Conservation (phyloP, 495 filamentous ascomycete genomes). For the Cryomyces minteri region DNA sequence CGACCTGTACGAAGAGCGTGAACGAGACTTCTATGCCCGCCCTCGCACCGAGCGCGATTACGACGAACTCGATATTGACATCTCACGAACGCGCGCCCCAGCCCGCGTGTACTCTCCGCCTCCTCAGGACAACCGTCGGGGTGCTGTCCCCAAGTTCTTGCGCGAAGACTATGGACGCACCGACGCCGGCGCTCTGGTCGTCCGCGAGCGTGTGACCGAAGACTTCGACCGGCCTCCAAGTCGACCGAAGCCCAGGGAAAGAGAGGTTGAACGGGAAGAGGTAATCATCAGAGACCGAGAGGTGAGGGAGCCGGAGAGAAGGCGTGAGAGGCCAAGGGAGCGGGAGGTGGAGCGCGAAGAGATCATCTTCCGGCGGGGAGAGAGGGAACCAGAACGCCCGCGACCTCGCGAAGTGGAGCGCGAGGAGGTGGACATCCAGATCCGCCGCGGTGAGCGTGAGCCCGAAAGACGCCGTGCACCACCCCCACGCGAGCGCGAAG, state of each 20-base stretch:
- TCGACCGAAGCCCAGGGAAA: constrained; percentile 9
- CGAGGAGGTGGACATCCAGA: constrained; percentile 9
- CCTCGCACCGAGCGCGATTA: constrained; percentile 14
- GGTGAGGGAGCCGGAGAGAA: constrained; percentile 2
- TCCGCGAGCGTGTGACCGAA: constrained; percentile 20
- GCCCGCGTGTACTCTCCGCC: not conserved
- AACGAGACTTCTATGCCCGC: constrained; percentile 24
- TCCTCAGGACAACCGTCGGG: constrained; percentile 4
- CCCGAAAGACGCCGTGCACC: constrained; percentile 1
- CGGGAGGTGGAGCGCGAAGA: constrained; percentile 17
- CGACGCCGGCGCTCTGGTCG: constrained; percentile 26
- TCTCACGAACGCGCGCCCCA: constrained; percentile 5
- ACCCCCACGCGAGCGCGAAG: not conserved
- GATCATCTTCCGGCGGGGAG: constrained; percentile 6
- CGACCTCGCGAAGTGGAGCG: not conserved
- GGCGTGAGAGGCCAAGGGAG: constrained; percentile 10
- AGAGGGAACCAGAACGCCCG: not conserved
- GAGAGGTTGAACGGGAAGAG: constrained; percentile 14
- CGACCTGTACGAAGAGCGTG: constrained; percentile 27
- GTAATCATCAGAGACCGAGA: constrained; percentile 7
- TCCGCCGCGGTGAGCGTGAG: not conserved
- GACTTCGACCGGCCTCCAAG: constrained; percentile 4
- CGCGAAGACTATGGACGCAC: constrained; percentile 31
- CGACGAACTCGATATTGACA: constrained; percentile 21
- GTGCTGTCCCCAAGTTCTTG: constrained; percentile 29